phyloP scores from a whole-genome alignment of 345 rosid genomes.

The Eutrema japonicum region DNA sequence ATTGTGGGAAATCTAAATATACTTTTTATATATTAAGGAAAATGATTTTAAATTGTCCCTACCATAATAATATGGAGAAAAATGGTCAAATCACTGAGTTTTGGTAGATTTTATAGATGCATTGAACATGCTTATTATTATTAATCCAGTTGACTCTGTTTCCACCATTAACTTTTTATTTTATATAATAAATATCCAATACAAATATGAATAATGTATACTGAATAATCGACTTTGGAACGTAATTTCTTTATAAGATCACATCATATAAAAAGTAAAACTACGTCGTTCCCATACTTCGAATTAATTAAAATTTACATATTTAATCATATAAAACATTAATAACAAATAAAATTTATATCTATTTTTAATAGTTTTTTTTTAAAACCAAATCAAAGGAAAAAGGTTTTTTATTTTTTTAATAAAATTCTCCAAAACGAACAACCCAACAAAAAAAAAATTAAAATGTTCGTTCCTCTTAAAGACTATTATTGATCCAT shows the following conservation, averaged over 20 bases:
- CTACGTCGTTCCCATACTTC: neutral
- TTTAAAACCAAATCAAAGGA: neutral
- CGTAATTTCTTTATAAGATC: neutral
- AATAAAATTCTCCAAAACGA: neutral
- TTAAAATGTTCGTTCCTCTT: neutral
- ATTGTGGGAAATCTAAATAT: slow-evolving; percentile 4
- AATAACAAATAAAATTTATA: too few species aligned
- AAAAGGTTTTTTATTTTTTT: too few species aligned
- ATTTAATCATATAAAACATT: neutral
- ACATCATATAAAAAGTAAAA: slow-evolving; percentile 1
- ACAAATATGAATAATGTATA: neutral
- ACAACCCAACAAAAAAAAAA: neutral
- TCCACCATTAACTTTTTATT: slow-evolving; percentile 23
- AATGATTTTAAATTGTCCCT: slow-evolving; percentile 17
- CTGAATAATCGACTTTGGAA: slow-evolving; percentile 16
- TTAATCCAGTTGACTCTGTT: slow-evolving; percentile 39
- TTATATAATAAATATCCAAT: neutral
- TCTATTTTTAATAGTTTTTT: too few species aligned
- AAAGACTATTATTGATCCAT: neutral
- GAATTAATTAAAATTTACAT: too few species aligned
- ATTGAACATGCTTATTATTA: slow-evolving; percentile 45
- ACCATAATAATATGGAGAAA: slow-evolving; percentile 29
- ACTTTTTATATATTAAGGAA: neutral
- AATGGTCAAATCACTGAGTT: slow-evolving; percentile 36
- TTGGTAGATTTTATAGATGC: slow-evolving; percentile 39